Conservation (phyloP, 2,329 filamentous ascomycete species). For the Fusarium tjaetaba region DNA sequence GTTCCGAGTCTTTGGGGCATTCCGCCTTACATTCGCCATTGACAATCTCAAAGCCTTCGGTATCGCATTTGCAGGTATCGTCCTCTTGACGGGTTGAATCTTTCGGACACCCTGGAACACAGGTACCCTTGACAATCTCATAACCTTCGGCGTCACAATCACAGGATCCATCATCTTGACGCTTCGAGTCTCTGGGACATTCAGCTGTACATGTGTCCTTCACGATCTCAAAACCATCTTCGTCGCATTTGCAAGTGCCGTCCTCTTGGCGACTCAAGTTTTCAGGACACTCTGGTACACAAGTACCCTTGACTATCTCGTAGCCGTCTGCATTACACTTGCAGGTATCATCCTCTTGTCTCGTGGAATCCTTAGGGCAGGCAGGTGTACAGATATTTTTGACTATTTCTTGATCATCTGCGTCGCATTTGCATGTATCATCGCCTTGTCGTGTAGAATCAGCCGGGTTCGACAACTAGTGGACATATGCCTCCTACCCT, state of each 20-base stretch:
- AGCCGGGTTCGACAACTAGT: accelerated
- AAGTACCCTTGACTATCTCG: not conserved
- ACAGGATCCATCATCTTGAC: not conserved
- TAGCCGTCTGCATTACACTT: not conserved
- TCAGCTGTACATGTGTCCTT: not conserved
- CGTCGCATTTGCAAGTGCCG: not conserved
- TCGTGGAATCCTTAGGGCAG: not conserved
- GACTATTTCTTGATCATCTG: not conserved
- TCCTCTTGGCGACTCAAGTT: not conserved
- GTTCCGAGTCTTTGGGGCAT: not conserved
- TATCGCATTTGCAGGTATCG: not conserved
- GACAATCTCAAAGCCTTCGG: accelerated
- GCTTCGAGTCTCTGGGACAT: not conserved
- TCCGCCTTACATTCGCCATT: not conserved
- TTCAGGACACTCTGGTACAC: not conserved
- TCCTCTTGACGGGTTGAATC: not conserved
- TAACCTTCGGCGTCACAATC: not conserved
- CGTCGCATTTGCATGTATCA: not conserved
- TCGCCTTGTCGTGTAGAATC: not conserved
- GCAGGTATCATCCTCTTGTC: not conserved
- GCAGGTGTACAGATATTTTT: not conserved
- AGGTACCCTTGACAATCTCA: not conserved
- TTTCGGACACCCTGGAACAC: not conserved
- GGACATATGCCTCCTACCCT: accelerated
- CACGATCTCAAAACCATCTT: not conserved